Conservation (phyloP, 768 basidiomycete species). For the Fomitopsis pulvina region DNA sequence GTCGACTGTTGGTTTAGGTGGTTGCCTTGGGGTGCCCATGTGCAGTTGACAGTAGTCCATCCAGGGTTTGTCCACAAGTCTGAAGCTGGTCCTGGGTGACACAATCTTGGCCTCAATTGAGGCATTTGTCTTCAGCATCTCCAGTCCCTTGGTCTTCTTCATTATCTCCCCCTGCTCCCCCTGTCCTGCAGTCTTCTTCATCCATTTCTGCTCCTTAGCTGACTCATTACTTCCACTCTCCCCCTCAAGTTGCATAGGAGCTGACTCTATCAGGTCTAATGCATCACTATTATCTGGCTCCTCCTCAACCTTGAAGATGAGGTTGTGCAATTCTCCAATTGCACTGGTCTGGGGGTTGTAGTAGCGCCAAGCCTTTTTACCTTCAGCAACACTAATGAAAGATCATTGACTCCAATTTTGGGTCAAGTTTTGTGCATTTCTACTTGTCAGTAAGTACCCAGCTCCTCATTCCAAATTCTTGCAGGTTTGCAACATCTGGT, state of each 20-base stretch:
- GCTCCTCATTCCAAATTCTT: slow-evolving; percentile 14
- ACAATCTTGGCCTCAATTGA: too few species aligned
- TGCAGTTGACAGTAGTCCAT: slow-evolving; percentile 3
- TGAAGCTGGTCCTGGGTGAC: not conserved
- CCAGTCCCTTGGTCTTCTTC: too few species aligned
- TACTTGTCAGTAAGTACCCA: slow-evolving; percentile 9
- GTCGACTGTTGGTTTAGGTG: not conserved
- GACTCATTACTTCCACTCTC: slow-evolving; percentile 1
- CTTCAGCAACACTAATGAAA: slow-evolving; percentile 17
- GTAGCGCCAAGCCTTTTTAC: slow-evolving; percentile 16
- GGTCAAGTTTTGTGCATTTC: slow-evolving; percentile 9
- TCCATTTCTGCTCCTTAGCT: too few species aligned
- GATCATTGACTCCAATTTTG: slow-evolving; percentile 10
- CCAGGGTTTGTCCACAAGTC: not conserved
- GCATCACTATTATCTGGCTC: not conserved
- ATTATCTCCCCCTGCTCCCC: too few species aligned
- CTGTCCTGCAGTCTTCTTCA: too few species aligned
- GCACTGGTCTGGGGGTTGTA: slow-evolving; percentile 6
- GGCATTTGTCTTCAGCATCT: too few species aligned
- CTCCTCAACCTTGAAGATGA: not conserved
- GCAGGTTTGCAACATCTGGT: slow-evolving; percentile 17
- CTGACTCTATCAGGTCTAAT: too few species aligned
- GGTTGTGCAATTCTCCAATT: slow-evolving; percentile 1
- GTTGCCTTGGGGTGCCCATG: too few species aligned
- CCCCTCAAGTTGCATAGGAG: slow-evolving; percentile 8